Evolutionary conservation across 2,329 filamentous ascomycete species (phyloP), one percentile per base, ranked within the genome.

Genomic region (Hypoxylon sp.): DNA sequence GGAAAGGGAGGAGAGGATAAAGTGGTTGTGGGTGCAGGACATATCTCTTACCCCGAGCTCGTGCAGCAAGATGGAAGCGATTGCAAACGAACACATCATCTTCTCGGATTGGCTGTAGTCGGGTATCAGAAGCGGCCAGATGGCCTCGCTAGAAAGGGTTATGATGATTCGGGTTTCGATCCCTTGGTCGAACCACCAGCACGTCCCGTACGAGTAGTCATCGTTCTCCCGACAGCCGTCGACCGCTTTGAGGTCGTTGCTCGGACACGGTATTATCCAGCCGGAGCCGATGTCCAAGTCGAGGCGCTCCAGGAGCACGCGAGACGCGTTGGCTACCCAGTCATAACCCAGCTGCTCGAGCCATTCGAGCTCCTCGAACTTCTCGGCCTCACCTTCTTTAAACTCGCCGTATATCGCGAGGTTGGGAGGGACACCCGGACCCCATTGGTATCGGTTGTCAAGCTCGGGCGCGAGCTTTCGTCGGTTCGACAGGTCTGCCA

Each of bases 51-150:
- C 70, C 55, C 54, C 64, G 6, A 70, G 40, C 40, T 73, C 70
- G 40, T 72, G 70, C 6, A 73, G 11, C 0, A 73, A 3, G 0
- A 62, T 65, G 5, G 43, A 24, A 5, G 70, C 70, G 9, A 72
- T 15, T 0, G 21, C 1, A 13, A 61, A 71, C 1, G 67, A 67
- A 23, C 24, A 10, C 1, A 26, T 20, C 58, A 72, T 35, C 62
- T 71, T 73, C 59, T 73, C 70, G 38, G 59, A 67, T 27, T 41
- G 23, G 43, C 61, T 68, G 17, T 61, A 69, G 10, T 63, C 38
- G 1, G 58, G 54, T 11, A 60, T 23, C 10, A 73, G n/a, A 31
- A 73, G 49, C 1, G 70, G 70, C 68, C 70, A 73, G 1, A 73
- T 35, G n/a, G 67, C 1, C 17, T 73, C 69, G 3, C 58, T 66